Evolutionary conservation across 371 early-diverging fungal genomes (phyloP).

Genomic region (Saksenaea vasiformis): DNA sequence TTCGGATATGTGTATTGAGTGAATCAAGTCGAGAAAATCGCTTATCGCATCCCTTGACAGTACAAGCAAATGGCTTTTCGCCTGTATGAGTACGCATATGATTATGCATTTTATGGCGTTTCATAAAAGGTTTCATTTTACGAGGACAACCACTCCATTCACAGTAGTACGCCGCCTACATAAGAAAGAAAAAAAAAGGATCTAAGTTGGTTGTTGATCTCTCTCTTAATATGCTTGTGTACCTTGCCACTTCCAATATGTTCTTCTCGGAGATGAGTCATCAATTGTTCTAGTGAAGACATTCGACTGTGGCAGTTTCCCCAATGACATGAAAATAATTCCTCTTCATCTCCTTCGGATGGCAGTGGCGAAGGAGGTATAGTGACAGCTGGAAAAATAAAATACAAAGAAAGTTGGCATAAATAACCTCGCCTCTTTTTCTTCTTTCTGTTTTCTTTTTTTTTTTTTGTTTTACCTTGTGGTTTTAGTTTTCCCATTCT

Average conservation of each 20-base stretch:
- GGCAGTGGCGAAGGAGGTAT: not conserved
- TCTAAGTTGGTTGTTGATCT: not conserved
- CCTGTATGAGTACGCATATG: conserved; percentile 85
- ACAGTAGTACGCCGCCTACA: conserved; percentile 68
- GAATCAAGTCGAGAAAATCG: conserved; percentile 84
- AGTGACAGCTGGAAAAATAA: conserved; percentile 1
- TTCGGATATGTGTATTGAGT: conserved; percentile 62
- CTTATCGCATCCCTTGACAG: conserved; percentile 62
- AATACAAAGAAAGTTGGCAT: too few species aligned
- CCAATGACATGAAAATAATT: conserved; percentile 18
- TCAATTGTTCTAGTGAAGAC: conserved; percentile 19
- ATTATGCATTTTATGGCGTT: conserved; percentile 84
- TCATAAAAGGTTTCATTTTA: conserved; percentile 69
- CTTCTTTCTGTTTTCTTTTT: not conserved
- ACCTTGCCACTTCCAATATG: conserved; percentile 29
- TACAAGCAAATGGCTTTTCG: conserved; percentile 58
- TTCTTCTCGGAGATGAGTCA: conserved; percentile 19
- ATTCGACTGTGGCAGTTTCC: conserved; percentile 3
- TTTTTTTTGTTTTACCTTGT: not conserved
- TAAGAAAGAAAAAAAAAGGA: not conserved
- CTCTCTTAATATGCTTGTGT: conserved; percentile 4
- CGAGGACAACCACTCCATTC: conserved; percentile 78
- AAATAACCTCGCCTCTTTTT: too few species aligned
- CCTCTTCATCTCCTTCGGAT: conserved; percentile 7
- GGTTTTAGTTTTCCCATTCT: not conserved